phyloP scores from a whole-genome alignment of 768 basidiomycete genomes.

The Pisolithus sp. region DNA sequence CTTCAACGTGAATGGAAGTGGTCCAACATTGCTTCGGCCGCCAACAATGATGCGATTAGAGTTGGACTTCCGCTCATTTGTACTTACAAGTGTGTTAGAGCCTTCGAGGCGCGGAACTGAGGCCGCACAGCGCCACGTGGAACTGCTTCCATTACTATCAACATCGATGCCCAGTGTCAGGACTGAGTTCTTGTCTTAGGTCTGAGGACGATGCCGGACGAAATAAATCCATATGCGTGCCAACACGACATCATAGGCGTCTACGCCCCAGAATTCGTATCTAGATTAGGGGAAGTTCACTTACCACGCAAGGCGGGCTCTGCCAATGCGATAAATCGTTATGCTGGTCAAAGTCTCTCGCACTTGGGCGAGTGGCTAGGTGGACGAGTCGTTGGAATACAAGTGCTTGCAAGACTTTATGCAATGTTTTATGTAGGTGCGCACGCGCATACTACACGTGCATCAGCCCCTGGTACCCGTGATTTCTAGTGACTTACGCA shows the following conservation, averaged over 20 bases:
- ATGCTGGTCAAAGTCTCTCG: neutral
- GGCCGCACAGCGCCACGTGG: too few species aligned
- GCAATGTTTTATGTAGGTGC: constrained; percentile 46
- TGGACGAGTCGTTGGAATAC: constrained; percentile 67
- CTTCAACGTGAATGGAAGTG: too few species aligned
- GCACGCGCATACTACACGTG: neutral
- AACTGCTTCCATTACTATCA: too few species aligned
- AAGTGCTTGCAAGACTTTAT: constrained; percentile 78
- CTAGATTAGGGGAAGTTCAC: constrained; percentile 70
- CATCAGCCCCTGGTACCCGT: neutral
- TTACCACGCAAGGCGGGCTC: constrained; percentile 63
- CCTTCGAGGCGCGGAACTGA: too few species aligned
- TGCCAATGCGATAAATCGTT: neutral
- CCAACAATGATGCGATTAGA: too few species aligned
- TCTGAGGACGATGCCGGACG: constrained; percentile 7
- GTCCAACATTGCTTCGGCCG: too few species aligned
- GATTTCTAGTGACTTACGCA: too few species aligned
- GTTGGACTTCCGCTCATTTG: too few species aligned
- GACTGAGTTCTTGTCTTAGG: too few species aligned
- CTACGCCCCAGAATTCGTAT: constrained; percentile 73
- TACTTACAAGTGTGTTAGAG: too few species aligned
- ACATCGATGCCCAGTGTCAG: too few species aligned
- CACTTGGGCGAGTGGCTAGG: constrained; percentile 38
- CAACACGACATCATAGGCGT: constrained; percentile 31
- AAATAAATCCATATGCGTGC: constrained; percentile 10